phyloP scores from a whole-genome alignment of 331 rosid species.

The Ulmus americana region DNA sequence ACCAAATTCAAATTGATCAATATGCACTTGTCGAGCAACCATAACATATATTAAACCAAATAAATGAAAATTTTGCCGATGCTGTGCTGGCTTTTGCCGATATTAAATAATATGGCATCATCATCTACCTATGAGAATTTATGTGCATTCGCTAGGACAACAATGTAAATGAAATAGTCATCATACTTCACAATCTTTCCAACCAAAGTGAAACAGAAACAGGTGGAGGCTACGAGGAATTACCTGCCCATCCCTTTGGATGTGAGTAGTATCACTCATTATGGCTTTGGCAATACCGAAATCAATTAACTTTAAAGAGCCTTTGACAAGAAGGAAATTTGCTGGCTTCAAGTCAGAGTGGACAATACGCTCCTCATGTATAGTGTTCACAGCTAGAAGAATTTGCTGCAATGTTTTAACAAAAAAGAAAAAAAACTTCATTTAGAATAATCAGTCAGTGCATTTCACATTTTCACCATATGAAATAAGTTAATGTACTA shows the following conservation, averaged over 20 bases:
- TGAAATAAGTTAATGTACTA: slow-evolving; percentile 3
- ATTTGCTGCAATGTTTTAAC: slow-evolving; percentile 57
- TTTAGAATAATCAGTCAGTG: background rate
- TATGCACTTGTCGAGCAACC: background rate
- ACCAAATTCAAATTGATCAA: background rate
- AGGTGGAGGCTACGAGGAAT: slow-evolving; percentile 6
- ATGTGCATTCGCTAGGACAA: slow-evolving; percentile 3
- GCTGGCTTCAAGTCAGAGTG: slow-evolving; percentile 99
- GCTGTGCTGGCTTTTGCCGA: background rate
- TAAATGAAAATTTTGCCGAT: background rate
- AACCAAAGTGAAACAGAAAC: slow-evolving; percentile 10
- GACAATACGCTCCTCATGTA: slow-evolving; percentile 96
- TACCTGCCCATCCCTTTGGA: slow-evolving; percentile 97
- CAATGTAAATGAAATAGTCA: slow-evolving; percentile 14
- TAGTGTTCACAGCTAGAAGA: slow-evolving; percentile 90
- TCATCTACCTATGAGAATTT: background rate
- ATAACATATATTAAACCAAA: background rate
- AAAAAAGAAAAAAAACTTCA: slow-evolving; percentile 18
- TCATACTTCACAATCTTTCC: slow-evolving; percentile 9
- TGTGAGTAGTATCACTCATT: slow-evolving; percentile 89
- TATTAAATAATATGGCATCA: background rate
- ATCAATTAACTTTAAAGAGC: slow-evolving; percentile 87
- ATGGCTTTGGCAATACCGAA: slow-evolving; percentile 97
- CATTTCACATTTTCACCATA: background rate
- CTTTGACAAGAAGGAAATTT: slow-evolving; percentile 90